Evolutionary conservation across 495 filamentous ascomycete genomes (phyloP).

Genomic region (Pseudevernia furfuracea): DNA sequence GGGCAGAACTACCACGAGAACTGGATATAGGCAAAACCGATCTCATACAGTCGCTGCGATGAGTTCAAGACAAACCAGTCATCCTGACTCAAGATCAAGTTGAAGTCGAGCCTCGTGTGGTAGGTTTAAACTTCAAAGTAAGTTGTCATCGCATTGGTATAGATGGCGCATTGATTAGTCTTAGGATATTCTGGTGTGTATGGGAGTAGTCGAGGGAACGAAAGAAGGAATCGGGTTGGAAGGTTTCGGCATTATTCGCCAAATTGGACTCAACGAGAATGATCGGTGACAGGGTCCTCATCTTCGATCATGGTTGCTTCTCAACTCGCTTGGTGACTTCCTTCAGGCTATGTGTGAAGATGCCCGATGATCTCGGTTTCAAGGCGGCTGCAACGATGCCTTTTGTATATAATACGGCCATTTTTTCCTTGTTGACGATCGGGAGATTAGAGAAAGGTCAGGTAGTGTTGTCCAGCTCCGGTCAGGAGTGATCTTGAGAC

Average conservation of each 20-base stretch:
- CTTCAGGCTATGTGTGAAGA: constrained; percentile 27
- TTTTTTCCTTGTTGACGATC: constrained; percentile 27
- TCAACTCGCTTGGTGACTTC: constrained; percentile 14
- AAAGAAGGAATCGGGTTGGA: constrained; percentile 37
- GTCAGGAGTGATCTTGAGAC: too few species aligned
- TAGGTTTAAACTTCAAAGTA: constrained; percentile 40
- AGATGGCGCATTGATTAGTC: too few species aligned
- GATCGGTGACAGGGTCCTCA: constrained; percentile 35
- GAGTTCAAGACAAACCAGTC: constrained; percentile 24
- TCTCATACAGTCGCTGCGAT: too few species aligned
- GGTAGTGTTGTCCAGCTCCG: too few species aligned
- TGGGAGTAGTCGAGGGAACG: constrained; percentile 33
- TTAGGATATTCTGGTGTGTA: constrained; percentile 33
- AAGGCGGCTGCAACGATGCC: constrained; percentile 31
- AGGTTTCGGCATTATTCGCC: constrained; percentile 35
- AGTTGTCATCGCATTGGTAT: constrained; percentile 24
- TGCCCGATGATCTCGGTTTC: constrained; percentile 29
- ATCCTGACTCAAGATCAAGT: constrained; percentile 35
- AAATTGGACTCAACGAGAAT: constrained; percentile 33
- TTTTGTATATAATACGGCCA: constrained; percentile 28
- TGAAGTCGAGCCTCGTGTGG: constrained; percentile 29
- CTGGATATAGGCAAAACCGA: too few species aligned
- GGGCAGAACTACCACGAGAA: too few species aligned
- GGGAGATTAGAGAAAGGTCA: constrained; percentile 26
- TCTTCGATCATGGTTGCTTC: constrained; percentile 12